phyloP scores from a whole-genome alignment of 495 filamentous ascomycete genomes.

The Lichenothelia convexa region DNA sequence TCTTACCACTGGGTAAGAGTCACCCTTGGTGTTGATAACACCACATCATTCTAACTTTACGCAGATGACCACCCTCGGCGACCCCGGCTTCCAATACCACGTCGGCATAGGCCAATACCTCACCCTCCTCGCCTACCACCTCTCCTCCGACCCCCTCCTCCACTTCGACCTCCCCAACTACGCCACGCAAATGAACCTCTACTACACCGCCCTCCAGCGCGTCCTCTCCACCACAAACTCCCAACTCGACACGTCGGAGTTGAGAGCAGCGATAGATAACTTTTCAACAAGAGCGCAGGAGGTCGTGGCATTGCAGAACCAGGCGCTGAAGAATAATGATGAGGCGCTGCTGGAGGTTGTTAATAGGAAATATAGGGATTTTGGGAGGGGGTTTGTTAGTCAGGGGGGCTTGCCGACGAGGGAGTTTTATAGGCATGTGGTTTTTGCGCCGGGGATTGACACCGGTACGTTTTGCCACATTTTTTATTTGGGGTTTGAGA shows the following conservation, averaged over 20 bases:
- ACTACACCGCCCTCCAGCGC: slow-evolving; percentile 9
- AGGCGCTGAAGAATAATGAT: slow-evolving; percentile 6
- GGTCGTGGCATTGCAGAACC: slow-evolving; percentile 1
- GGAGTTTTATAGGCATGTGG: slow-evolving; percentile 20
- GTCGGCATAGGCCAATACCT: slow-evolving; percentile 16
- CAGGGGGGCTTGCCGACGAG: slow-evolving; percentile 16
- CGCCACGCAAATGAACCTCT: slow-evolving; percentile 8
- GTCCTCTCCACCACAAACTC: slow-evolving; percentile 1
- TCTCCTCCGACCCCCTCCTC: slow-evolving; percentile 17
- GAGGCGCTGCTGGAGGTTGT: slow-evolving; percentile 8
- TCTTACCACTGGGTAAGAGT: slow-evolving; percentile 17
- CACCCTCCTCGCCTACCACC: slow-evolving; percentile 20
- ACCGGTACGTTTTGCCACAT: too few relatives aligned
- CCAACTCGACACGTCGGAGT: slow-evolving; percentile 4
- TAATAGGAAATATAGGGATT: slow-evolving; percentile 16
- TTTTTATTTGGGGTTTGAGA: background rate
- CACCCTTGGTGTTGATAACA: too few relatives aligned
- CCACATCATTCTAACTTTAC: too few relatives aligned
- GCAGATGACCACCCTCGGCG: slow-evolving; percentile 18
- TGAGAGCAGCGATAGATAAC: slow-evolving; percentile 5
- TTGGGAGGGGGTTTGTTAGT: slow-evolving; percentile 15
- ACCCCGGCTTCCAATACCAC: slow-evolving; percentile 15
- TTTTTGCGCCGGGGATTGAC: slow-evolving; percentile 12
- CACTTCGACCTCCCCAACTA: slow-evolving; percentile 19
- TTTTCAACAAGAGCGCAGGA: slow-evolving; percentile 2